Evolutionary conservation across 2,329 filamentous ascomycete species (phyloP).

Genomic region (Stylonectria norvegica): DNA sequence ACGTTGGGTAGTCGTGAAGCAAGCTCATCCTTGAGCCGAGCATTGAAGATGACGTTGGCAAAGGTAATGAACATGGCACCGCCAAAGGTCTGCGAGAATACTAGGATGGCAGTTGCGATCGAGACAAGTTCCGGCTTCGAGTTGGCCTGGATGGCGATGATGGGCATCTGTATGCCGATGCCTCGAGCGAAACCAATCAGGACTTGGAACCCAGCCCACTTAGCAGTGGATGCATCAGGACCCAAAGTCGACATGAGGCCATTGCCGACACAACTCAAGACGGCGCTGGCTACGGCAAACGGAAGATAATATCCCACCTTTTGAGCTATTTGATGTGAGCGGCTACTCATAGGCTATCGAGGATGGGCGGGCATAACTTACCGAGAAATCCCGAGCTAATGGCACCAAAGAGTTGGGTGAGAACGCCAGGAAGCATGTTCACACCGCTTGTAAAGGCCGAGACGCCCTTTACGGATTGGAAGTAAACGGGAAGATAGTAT

Average conservation of each 20-base stretch:
- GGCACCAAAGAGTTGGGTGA: slow-evolving; percentile 24
- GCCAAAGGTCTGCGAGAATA: slow-evolving; percentile 30
- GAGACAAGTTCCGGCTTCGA: slow-evolving; percentile 21
- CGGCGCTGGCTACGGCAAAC: slow-evolving; percentile 36
- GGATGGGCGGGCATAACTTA: slow-evolving; percentile 1
- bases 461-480: slow-evolving; percentile 43
- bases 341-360: too few species aligned
- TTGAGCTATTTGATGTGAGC: slow-evolving; percentile 23
- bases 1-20: slow-evolving; percentile 27
- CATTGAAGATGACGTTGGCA: slow-evolving; percentile 29
- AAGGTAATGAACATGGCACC: slow-evolving; percentile 45
- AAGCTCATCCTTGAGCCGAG: slow-evolving; percentile 33
- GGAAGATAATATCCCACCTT: slow-evolving; percentile 43
- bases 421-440: slow-evolving; percentile 27
- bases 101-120: slow-evolving; percentile 27
- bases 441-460: slow-evolving; percentile 29
- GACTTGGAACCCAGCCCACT: slow-evolving; percentile 45
- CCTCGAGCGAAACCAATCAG: slow-evolving; percentile 43
- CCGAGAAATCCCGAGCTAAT: slow-evolving; percentile 21
- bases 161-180: slow-evolving; percentile 40
- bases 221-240: slow-evolving; percentile 31
- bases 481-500: slow-evolving; percentile 51
- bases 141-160: slow-evolving; percentile 30
- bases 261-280: slow-evolving; percentile 32
- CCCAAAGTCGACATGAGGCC: slow-evolving; percentile 42